A percentile compares a stretch with the other conserved stretches of the same genome.
phyloP scores from a whole-genome alignment of 768 basidiomycete species.

The Nevesoporus exiguus region DNA sequence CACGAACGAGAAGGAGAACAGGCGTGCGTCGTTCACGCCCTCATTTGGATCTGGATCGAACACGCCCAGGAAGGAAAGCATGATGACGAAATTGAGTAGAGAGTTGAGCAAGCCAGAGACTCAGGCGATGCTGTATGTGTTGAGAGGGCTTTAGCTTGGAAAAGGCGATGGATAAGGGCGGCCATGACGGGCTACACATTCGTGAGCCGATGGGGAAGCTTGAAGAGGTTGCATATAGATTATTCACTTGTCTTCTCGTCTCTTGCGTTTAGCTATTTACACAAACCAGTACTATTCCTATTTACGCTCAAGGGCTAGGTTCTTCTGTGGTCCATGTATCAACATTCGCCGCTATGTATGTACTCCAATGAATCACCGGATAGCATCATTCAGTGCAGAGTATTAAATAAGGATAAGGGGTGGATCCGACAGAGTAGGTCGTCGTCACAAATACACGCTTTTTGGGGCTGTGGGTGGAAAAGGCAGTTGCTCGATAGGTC shows the following conservation, averaged over 20 bases:
- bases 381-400: neutral
- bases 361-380: neutral
- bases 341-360: neutral
- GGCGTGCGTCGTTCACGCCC: neutral
- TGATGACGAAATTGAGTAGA: conserved; percentile 13
- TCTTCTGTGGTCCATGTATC: no score
- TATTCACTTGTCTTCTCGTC: neutral
- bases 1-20: neutral
- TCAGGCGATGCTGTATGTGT: conserved; percentile 18
- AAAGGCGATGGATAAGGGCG: neutral
- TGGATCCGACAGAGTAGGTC: no score
- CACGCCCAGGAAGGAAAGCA: conserved; percentile 13
- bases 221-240: neutral
- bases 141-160: conserved; percentile 4
- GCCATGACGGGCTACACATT: neutral
- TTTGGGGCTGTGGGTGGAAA: neutral
- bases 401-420: no score
- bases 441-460: neutral
- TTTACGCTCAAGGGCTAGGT: no score
- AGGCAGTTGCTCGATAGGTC: neutral
- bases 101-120: conserved; percentile 21
- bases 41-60: neutral
- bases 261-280: neutral
- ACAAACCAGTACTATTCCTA: neutral
- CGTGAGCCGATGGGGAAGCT: neutral